Base-by-base conservation (phyloP, 345 rosid species). In the Punica granatum region DNA sequence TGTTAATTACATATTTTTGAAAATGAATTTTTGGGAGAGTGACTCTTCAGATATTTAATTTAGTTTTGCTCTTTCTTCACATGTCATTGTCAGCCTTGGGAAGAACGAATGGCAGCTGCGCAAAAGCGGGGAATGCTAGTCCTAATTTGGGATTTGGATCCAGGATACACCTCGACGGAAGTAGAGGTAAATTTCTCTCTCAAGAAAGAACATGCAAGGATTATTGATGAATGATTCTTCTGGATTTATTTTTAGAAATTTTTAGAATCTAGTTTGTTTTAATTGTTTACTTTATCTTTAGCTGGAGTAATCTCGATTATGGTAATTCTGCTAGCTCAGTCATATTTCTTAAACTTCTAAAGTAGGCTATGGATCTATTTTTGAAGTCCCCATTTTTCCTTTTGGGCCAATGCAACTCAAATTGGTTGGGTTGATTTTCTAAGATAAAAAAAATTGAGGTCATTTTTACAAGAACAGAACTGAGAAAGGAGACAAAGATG, bases 61-160 rank as follows among this genome's bases (percentile, higher is more conserved):
- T 56, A 13, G 26, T 4, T 56, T 56, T 56, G 61, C 34, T 56
- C 26, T 56, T 33, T 56, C 12, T 25, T 26, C 28, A 26, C 30
- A 12, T 53, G 44, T 48, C 5, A 9, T 56, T 56, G 34, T 13
- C 34, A 56, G 61, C 61, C 61, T 56, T 56, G 61, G 61, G 61
- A 28, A 26, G 61, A 56, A 26, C 61, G 34, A 33, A 13, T 56
- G 61, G 61, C 30, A 11, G 34, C 12, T 56, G 61, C 61, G 2
- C 61, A 56, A 26, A 56, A 56, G 61, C 12, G 28, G 26, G 61
- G 34, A 56, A 12, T 56, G 34, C 7, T 56, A 11, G 34, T 56
- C 18, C 61, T 26, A 1, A 33, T 56, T 56, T 18, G 6, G 61
- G 26, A 56, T 56, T 56, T 56, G 61, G 61, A 56, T 30, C 61